Conservation (phyloP, 768 basidiomycete genomes). For the Mycena latifolia region DNA sequence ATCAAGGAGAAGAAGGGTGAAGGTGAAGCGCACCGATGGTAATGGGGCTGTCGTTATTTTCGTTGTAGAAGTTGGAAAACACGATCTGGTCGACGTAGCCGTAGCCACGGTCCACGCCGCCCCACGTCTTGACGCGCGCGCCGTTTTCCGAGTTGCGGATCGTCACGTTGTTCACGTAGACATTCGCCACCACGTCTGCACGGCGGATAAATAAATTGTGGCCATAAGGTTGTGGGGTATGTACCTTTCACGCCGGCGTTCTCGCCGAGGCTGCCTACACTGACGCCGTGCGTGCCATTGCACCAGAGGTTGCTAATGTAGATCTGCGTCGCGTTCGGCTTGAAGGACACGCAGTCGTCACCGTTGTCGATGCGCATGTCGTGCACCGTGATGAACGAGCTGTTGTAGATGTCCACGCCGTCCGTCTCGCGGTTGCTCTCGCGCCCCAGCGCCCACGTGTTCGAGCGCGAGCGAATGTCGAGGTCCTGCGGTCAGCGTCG, state of each 20-base stretch:
- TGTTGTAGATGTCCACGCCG: slow-evolving; percentile 6
- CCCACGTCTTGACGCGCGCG: slow-evolving; percentile 11
- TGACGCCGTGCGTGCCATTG: slow-evolving; percentile 29
- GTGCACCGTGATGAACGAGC: slow-evolving; percentile 3
- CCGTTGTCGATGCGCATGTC: slow-evolving; percentile 25
- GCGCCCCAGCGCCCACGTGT: slow-evolving; percentile 3
- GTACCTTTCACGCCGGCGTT: not conserved
- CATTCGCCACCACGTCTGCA: not conserved
- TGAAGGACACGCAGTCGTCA: slow-evolving; percentile 31
- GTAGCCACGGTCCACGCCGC: slow-evolving; percentile 1
- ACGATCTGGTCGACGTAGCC: slow-evolving; percentile 13
- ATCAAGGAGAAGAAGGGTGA: too few relatives aligned
- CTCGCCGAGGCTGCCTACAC: slow-evolving; percentile 27
- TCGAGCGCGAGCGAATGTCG: slow-evolving; percentile 3
- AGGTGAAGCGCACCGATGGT: slow-evolving; percentile 4
- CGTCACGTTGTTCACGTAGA: slow-evolving; percentile 11
- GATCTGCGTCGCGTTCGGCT: slow-evolving; percentile 28
- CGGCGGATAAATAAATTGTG: too few relatives aligned
- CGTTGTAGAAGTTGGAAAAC: not conserved
- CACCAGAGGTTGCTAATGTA: slow-evolving; percentile 28
- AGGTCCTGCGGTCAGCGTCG: not conserved
- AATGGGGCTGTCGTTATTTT: slow-evolving; percentile 4
- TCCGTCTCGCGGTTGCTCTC: slow-evolving; percentile 13
- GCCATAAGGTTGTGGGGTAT: too few relatives aligned
- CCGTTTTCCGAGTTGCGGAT: slow-evolving; percentile 9